phyloP scores from a whole-genome alignment of 345 rosid species.

The Pelargonium nanum region DNA sequence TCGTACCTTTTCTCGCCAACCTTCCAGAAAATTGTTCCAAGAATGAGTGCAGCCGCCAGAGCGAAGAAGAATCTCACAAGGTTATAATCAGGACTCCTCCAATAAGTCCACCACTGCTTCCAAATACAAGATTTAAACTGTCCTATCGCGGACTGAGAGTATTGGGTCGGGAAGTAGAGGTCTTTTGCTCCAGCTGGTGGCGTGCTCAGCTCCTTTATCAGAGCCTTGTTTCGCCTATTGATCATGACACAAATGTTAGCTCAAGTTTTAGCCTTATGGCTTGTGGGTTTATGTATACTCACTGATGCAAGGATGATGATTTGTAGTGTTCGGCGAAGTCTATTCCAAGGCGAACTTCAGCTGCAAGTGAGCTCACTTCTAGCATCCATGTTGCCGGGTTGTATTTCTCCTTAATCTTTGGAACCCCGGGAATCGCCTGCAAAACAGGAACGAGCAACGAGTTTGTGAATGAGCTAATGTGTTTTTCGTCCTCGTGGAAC shows the following conservation, averaged over 20 bases:
- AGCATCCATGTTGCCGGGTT: constrained; percentile 61
- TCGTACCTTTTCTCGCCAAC: constrained; percentile 28
- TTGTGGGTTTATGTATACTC: not conserved
- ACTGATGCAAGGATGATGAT: not conserved
- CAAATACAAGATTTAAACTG: constrained; percentile 44
- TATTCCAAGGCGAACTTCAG: constrained; percentile 30
- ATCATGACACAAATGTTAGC: constrained; percentile 1
- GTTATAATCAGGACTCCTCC: constrained; percentile 49
- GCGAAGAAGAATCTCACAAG: constrained; percentile 34
- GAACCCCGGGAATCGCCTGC: constrained; percentile 37
- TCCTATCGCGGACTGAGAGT: constrained; percentile 32
- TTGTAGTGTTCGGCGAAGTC: constrained; percentile 30
- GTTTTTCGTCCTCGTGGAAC: not conserved
- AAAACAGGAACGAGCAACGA: not conserved
- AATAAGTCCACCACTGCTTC: constrained; percentile 52
- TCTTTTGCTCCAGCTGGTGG: constrained; percentile 34
- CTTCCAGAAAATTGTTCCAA: constrained; percentile 41
- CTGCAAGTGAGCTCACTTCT: constrained; percentile 33
- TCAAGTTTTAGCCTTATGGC: constrained; percentile 2
- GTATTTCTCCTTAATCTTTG: constrained; percentile 34
- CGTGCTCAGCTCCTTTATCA: constrained; percentile 32
- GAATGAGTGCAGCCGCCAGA: constrained; percentile 21
- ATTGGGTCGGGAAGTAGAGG: constrained; percentile 28
- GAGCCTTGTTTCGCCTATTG: constrained; percentile 28
- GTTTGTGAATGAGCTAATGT: not conserved